Base-by-base conservation (phyloP, 2,329 filamentous ascomycete species). In the Exophiala sideris region DNA sequence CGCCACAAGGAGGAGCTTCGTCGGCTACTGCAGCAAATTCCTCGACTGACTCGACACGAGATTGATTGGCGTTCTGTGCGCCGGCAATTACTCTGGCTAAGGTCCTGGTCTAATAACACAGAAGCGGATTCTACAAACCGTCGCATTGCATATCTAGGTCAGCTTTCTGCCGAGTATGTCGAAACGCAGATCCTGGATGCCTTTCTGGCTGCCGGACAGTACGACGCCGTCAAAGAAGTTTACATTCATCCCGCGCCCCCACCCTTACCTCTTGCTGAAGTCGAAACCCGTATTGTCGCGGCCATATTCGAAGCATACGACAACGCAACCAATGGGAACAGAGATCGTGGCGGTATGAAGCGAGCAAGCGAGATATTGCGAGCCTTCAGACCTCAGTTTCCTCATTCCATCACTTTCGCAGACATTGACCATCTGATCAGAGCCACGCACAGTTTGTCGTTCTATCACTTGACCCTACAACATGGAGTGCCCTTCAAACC, bases 401-500 rank as follows among this genome's bases (percentile, higher is more conserved):
- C 72, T 2, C 60, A 69, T 3, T 75, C 75, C 7, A 52, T 58
- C 12, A 59, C 65, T 10, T 66, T 78, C 45, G 67, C 68, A 34
- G 73, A 80, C 48, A 75, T 76, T 21, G 70, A 74, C 16, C 76
- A 81, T 24, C 71, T 86, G 24, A 76, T 86, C 36, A 71, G 78
- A 45, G 83, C 83, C 12, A 86, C 83, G 1, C 83, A 86, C 64
- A 74, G 82, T 14, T 69, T 86, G 56, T 86, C 83, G 1, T 86
- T 83, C 63, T 86, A 86, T 65, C 82, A 81, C 1, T 70, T 86
- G 6, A 84, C 77, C 0, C 70, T 86, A 3, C 80, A 85, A 61
- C 82, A 85, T 56, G 82, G 81, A 14, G 80, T 86, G 12, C 82
- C 82, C 2, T 86, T 86, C 64, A 80, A 83, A 62, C 83, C 83